Conservation (phyloP, 2,329 filamentous ascomycete genomes). For the Pseudogymnoascus sp. region DNA sequence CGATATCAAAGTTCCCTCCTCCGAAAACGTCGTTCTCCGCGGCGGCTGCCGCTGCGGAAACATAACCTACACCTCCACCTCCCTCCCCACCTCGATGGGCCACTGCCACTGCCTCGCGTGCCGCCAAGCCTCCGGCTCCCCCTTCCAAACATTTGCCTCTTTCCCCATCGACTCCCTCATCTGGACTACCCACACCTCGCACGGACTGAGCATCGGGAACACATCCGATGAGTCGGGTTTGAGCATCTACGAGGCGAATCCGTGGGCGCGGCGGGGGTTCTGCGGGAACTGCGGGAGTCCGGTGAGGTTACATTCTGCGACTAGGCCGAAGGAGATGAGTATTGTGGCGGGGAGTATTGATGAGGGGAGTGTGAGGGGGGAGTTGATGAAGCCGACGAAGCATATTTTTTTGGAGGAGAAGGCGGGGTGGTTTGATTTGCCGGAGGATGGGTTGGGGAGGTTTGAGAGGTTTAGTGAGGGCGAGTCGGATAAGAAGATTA, state of each 20-base stretch:
- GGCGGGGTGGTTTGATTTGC: conserved; percentile 30
- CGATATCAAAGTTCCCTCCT: neutral
- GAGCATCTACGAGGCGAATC: conserved; percentile 30
- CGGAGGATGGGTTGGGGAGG: conserved; percentile 28
- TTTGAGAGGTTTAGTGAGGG: conserved; percentile 19
- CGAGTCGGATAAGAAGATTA: conserved; percentile 20
- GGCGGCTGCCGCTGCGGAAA: conserved; percentile 37
- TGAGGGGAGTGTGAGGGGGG: conserved; percentile 29
- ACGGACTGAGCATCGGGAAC: neutral
- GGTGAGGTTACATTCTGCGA: conserved; percentile 35
- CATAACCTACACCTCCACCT: conserved; percentile 33
- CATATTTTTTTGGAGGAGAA: conserved; percentile 39
- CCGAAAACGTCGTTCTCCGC: conserved; percentile 22
- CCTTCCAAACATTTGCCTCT: conserved; percentile 35
- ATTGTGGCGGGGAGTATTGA: conserved; percentile 36
- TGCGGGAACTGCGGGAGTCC: conserved; percentile 39
- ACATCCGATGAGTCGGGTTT: conserved; percentile 13
- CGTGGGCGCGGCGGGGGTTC: conserved; percentile 32
- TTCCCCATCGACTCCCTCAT: conserved; percentile 29
- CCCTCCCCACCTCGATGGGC: conserved; percentile 28
- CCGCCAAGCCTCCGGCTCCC: conserved; percentile 37
- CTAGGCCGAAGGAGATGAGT: conserved; percentile 24
- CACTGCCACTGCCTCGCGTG: conserved; percentile 42
- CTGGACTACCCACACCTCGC: conserved; percentile 23
- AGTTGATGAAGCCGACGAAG: conserved; percentile 23